Base-by-base conservation (phyloP, 768 basidiomycete species). In the Paxillus rubicundulus region DNA sequence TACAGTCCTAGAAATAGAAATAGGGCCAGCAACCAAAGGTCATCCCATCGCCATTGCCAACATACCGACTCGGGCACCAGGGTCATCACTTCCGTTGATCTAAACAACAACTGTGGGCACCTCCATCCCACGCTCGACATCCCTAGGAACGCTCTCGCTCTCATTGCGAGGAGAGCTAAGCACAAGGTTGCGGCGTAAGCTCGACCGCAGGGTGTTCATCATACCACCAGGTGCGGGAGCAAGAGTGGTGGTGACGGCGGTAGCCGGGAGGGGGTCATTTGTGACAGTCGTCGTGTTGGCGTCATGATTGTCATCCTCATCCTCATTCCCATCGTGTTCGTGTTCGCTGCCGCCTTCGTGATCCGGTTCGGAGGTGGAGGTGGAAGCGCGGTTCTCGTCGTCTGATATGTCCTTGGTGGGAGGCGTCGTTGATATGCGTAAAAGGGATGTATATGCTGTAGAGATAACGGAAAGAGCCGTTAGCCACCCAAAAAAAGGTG, bases 391-490 rank as follows among this genome's bases (percentile, higher is more conserved):
- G 18, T 66, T 41, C 30, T 64, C 69, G 7, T 71, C 68, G 36
- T 71, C 67, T 9, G 64, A 69, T 17, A 69, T 60, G 33, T 73
- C 72, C 57, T 75, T 76, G 10, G 70, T 64, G 16, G 85, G 84
- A 4, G 85, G 79, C 5, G 75, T 73, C 1, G 88, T 87, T 4
- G 91, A 90, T 46, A 96, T 85, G 38, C 92, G 80, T 20, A 96
- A 72, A 33, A 95, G 77, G 1, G 92, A 93, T 0, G 92, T 93
- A 62, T 96, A 96, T 10, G 92, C 90, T 92, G 56, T 9, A 21
- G 8, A 50, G 20, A 4, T 17, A 34, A 18, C 24, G 4, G 16
- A 33, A 56, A 52, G 34, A 48, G 47, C 36, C 16, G 53, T 44
- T n/a, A 16, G 8, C 8, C 21, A 28, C 9, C 21, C 4, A n/a